These are phyloP conservation scores for Cryptococcus floricola DNA, from an alignment of 1,284 basidiomycete genomes.

Conservation along the genomic window DNA sequence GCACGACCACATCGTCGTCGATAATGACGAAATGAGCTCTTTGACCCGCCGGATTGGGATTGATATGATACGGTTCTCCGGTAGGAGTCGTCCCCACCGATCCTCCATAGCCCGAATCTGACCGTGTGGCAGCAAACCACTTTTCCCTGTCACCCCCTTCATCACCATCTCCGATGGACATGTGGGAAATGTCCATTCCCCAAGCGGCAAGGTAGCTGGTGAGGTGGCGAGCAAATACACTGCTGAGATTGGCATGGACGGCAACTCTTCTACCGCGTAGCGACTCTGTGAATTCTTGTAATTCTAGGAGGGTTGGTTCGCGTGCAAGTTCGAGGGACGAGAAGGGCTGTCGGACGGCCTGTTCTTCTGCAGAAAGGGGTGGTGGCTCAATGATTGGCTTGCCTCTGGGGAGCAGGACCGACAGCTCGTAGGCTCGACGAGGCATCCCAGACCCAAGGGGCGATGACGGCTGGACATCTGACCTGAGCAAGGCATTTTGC, in stretches of 20 bases:
- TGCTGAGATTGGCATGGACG: slow-evolving; percentile 73
- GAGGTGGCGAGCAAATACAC: slow-evolving; percentile 81
- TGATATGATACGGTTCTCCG: slow-evolving; percentile 4
- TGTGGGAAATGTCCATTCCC: slow-evolving; percentile 85
- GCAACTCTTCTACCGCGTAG: slow-evolving; percentile 75
- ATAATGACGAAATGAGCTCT: slow-evolving; percentile 65
- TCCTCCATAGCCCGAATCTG: slow-evolving; percentile 23
- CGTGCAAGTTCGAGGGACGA: slow-evolving; percentile 54
- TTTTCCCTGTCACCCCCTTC: slow-evolving; percentile 8
- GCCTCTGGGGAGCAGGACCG: slow-evolving; percentile 44
- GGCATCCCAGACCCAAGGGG: slow-evolving; percentile 31
- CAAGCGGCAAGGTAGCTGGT: slow-evolving; percentile 88
- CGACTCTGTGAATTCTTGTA: slow-evolving; percentile 71
- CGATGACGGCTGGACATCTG: slow-evolving; percentile 35
- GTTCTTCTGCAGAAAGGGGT: slow-evolving; percentile 51
- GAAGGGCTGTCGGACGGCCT: slow-evolving; percentile 53
- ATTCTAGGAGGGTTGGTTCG: slow-evolving; percentile 72
- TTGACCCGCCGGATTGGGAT: slow-evolving; percentile 1
- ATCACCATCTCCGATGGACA: slow-evolving; percentile 51
- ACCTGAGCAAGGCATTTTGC: slow-evolving; percentile 60
- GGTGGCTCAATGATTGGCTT: slow-evolving; percentile 42
- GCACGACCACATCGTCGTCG: slow-evolving; percentile 76
- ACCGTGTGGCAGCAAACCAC: slow-evolving; percentile 19
- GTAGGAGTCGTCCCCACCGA: slow-evolving; percentile 4
- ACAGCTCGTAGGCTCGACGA: slow-evolving; percentile 46